Evolutionary conservation across 2,329 filamentous ascomycete genomes (phyloP).

Genomic region (Shiraia sp.): DNA sequence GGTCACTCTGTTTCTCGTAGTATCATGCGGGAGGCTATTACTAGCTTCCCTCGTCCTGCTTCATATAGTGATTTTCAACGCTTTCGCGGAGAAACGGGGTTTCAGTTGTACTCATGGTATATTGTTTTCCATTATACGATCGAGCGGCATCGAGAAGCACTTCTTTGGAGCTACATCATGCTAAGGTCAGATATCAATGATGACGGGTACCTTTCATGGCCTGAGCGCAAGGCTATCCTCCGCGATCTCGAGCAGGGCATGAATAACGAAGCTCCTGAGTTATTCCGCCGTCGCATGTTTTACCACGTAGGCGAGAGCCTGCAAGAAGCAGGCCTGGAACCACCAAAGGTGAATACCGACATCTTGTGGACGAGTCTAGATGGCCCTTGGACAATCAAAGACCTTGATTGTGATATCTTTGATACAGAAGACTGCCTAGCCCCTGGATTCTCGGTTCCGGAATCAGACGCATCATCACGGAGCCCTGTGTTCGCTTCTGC

Average conservation of each 20-base stretch:
- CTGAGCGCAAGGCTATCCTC: constrained; percentile 45
- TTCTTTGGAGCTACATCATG: constrained; percentile 52
- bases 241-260: constrained; percentile 44
- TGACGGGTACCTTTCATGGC: constrained; percentile 49
- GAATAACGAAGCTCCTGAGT: constrained; percentile 35
- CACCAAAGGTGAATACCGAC: constrained; percentile 48
- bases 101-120: constrained; percentile 52
- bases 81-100: constrained; percentile 49
- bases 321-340: constrained; percentile 44
- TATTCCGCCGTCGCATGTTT: constrained; percentile 45
- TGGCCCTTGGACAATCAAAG: constrained; percentile 47
- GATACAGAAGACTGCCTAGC: constrained; percentile 48
- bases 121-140: constrained; percentile 51
- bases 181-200: constrained; percentile 43
- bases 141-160: constrained; percentile 49
- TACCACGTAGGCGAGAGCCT: constrained; percentile 44
- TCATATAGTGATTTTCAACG: constrained; percentile 47
- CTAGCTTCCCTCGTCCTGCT: constrained; percentile 48
- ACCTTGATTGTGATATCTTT: constrained; percentile 48
- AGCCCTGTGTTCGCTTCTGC: constrained; percentile 47
- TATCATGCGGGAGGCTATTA: constrained; percentile 48
- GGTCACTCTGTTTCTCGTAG: constrained; percentile 48
- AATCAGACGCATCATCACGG: constrained; percentile 38
- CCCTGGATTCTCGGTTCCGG: constrained; percentile 46
- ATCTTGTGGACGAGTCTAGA: constrained; percentile 50